phyloP scores from a whole-genome alignment of 2,329 filamentous ascomycete species.

The Penicillium sp. region DNA sequence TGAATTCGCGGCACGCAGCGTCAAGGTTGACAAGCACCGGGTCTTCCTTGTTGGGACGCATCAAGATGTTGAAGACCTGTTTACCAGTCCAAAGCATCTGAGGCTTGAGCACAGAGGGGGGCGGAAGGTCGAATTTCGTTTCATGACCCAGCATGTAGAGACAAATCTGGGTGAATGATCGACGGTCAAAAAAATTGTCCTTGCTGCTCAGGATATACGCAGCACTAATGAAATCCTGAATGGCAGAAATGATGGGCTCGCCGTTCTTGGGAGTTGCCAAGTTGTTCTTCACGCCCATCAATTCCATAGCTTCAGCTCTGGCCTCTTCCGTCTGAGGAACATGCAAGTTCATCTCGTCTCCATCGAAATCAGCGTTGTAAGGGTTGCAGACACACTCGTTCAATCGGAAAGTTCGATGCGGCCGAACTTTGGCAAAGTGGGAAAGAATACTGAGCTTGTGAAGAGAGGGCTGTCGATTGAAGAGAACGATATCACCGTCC shows the following conservation, averaged over 20 bases:
- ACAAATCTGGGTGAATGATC: slow-evolving; percentile 85
- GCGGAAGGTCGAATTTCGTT: slow-evolving; percentile 78
- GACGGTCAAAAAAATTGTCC: slow-evolving; percentile 87
- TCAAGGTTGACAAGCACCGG: slow-evolving; percentile 88
- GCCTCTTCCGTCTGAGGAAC: slow-evolving; percentile 98
- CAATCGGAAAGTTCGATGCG: slow-evolving; percentile 92
- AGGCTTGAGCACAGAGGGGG: slow-evolving; percentile 83
- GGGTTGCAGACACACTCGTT: slow-evolving; percentile 98
- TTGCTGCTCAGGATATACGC: slow-evolving; percentile 90
- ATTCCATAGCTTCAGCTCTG: slow-evolving; percentile 86
- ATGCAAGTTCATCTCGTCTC: slow-evolving; percentile 98
- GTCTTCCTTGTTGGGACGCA: slow-evolving; percentile 84
- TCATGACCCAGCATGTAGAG: slow-evolving; percentile 89
- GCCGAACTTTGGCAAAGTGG: slow-evolving; percentile 88
- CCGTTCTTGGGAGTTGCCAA: slow-evolving; percentile 95
- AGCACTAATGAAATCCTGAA: slow-evolving; percentile 98
- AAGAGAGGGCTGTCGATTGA: slow-evolving; percentile 95
- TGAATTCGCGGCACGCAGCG: slow-evolving; percentile 80
- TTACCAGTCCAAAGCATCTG: slow-evolving; percentile 93
- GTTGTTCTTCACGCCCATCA: slow-evolving; percentile 99
- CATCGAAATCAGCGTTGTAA: slow-evolving; percentile 99
- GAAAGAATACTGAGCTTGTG: slow-evolving; percentile 99
- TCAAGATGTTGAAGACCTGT: slow-evolving; percentile 87
- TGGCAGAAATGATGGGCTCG: slow-evolving; percentile 97
- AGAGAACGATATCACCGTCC: slow-evolving; percentile 92